A percentile compares a stretch with the other conserved stretches of the same genome.
phyloP scores from a whole-genome alignment of 2,329 filamentous ascomycete genomes.

The Claviceps africana region DNA sequence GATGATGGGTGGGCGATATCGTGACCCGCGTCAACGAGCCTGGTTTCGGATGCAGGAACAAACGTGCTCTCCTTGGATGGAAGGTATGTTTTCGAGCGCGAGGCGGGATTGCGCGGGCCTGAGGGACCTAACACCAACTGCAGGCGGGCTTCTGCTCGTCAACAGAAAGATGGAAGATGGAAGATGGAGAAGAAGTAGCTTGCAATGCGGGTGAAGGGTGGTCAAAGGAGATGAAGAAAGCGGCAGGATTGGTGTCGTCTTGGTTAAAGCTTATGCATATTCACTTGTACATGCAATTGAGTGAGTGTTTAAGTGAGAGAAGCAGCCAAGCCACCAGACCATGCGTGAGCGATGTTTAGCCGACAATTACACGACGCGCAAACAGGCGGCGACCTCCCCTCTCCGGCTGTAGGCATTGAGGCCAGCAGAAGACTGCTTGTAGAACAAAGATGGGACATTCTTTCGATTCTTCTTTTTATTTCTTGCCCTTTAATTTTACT shows the following conservation, averaged over 20 bases:
- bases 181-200: background rate
- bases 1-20: background rate
- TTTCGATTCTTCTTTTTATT: background rate
- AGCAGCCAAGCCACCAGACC: background rate
- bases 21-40: background rate
- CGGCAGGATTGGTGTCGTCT: background rate
- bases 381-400: too few species aligned
- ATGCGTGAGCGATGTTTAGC: background rate
- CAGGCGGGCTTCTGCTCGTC: background rate
- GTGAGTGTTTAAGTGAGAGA: background rate
- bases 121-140: background rate
- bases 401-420: background rate
- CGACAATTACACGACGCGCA: slow-evolving; percentile 3
- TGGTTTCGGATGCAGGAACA: background rate
- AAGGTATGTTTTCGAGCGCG: background rate
- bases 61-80: background rate
- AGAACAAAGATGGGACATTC: background rate
- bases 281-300: background rate
- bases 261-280: background rate
- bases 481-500: background rate
- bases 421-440: background rate
- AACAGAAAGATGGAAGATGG: background rate
- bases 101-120: background rate
- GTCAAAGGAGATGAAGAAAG: background rate
- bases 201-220: background rate